Percentiles rank a stretch among this genome's conserved stretches.
Conservation (phyloP, 2,329 filamentous ascomycete species). For the Neopestalotiopsis sp. region DNA sequence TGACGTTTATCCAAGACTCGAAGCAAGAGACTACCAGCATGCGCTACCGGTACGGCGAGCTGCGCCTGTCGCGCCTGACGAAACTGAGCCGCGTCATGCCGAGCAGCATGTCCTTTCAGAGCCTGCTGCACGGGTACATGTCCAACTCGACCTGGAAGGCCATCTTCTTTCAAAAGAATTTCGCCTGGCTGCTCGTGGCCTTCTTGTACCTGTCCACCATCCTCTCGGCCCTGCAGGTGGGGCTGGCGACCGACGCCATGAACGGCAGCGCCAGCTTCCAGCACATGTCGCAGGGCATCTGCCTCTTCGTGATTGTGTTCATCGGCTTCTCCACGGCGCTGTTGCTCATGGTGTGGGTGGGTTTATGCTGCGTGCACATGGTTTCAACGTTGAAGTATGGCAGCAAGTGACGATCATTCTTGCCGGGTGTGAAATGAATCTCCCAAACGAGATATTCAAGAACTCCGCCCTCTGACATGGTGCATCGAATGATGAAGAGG, state of each 20-base stretch:
- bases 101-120: not conserved
- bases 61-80: conserved; percentile 44
- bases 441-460: too few relatives aligned
- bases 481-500: too few relatives aligned
- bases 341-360: too few relatives aligned
- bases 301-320: too few relatives aligned
- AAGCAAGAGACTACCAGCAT: not conserved
- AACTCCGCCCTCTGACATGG: too few relatives aligned
- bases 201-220: not conserved
- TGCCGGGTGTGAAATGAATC: too few relatives aligned
- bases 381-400: too few relatives aligned
- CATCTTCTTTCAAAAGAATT: not conserved
- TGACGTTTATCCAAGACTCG: conserved; percentile 9
- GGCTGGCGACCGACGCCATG: not conserved
- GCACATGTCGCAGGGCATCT: conserved; percentile 11
- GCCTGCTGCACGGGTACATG: not conserved
- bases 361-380: too few relatives aligned
- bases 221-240: conserved; percentile 3
- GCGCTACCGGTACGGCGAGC: conserved; percentile 46
- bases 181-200: not conserved
- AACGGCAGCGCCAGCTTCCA: not conserved
- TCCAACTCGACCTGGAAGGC: conserved; percentile 3
- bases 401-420: too few relatives aligned
- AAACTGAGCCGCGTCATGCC: conserved; percentile 43
- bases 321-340: too few relatives aligned